These are phyloP conservation scores for Oryza meyeriana DNA, from an alignment of 176 grass and related monocot genomes.

Conservation along the genomic window DNA sequence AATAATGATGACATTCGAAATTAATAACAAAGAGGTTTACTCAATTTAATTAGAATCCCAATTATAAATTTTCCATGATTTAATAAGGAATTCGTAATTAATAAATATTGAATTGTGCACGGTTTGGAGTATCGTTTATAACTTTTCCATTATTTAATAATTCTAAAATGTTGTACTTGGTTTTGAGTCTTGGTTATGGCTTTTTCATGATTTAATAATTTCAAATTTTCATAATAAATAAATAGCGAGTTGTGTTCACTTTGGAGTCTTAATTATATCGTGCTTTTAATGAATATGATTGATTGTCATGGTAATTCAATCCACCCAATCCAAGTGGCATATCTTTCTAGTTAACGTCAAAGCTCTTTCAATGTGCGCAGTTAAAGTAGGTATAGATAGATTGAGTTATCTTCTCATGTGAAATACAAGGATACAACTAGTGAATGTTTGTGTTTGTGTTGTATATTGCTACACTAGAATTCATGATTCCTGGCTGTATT, in stretches of 20 bases:
- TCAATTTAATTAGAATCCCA: too few species aligned
- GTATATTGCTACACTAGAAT: neutral
- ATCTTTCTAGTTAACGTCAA: neutral
- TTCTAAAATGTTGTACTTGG: neutral
- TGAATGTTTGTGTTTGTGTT: neutral
- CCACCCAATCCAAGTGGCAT: neutral
- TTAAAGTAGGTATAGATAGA: neutral
- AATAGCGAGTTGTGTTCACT: neutral
- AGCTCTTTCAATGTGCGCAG: neutral
- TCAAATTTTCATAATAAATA: neutral
- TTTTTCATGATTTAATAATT: neutral
- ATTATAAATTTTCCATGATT: too few species aligned
- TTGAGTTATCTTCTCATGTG: neutral
- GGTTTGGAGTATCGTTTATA: neutral
- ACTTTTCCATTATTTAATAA: neutral
- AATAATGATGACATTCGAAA: too few species aligned
- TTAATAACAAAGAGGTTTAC: too few species aligned
- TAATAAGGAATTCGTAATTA: neutral
- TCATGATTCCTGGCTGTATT: neutral
- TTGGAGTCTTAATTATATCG: neutral
- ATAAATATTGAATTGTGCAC: neutral
- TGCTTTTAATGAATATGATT: neutral
- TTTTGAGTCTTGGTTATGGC: neutral
- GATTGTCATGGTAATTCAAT: neutral
- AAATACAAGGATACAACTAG: neutral